Base-by-base conservation (phyloP, 345 rosid species). In the Capsella bursapastoris region DNA sequence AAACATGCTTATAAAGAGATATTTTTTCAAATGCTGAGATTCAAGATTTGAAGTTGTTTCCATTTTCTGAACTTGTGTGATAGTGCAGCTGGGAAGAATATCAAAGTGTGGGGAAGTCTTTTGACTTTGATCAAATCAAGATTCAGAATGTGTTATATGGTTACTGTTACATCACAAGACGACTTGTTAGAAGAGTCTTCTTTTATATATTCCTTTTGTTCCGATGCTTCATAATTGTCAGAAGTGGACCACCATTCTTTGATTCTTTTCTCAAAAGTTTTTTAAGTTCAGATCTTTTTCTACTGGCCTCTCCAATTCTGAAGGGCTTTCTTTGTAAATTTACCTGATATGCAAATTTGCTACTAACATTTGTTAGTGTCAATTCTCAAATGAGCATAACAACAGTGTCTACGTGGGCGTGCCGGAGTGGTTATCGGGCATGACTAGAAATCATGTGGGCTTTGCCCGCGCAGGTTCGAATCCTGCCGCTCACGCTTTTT, bases 371-470 rank as follows among this genome's bases (percentile, higher is more conserved):
- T n/a, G 38, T 1, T 14, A 34, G 35, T 10, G 0, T 48, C 11
- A 40, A 3, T 22, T 38, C 11, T 40, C 18, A 41, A 27, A 25
- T 59, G 28, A 38, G 47, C 28, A 4, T 15, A 14, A 15, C 14
- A 57, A 14, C 18, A 4, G 9, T 38, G 29, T 58, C 25, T 57
- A n/a, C 2, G 70, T 75, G 71, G 75, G 47, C 80, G 60, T 70
- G 66, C 79, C 79, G 57, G 74, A 75, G 74, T 75, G 72, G 75
- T 83, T 86, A 83, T 91, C 86, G 88, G 90, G 89, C 90, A 86
- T 86, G 92, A 90, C 89, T 92, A 85, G 90, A 92, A 92, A 86
- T 89, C 90, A 85, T 86, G 93, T 90, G 95, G 91, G 93, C 28
- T 90, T 27, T 75, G 87, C 88, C 89, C 96, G 91, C 88, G 90